Base-by-base conservation (phyloP, 2,329 filamentous ascomycete species). In the Rhinocladiella similis region DNA sequence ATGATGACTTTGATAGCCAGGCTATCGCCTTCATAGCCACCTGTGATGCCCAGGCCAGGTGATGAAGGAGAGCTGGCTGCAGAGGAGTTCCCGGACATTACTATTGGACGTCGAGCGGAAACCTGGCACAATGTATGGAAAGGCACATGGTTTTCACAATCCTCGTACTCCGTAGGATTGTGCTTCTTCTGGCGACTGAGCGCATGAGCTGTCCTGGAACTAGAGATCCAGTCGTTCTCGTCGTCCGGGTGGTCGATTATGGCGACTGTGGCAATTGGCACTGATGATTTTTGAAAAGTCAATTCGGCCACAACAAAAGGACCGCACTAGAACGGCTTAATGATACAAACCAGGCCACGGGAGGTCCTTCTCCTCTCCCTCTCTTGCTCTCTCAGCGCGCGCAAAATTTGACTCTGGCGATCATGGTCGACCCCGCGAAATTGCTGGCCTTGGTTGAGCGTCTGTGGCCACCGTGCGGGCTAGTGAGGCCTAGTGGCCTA, bases 1-100 rank as follows among this genome's bases (percentile, higher is more conserved):
- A 80, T 77, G 52, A 72, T 67, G 58, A 77, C 74, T 53, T 74
- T 67, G 56, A 74, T 65, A 12, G 67, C 70, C 50, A 74, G 62
- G 48, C 69, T 68, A 19, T 66, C 53, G 47, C 69, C 70, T 14
- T 58, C 56, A 45, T 61, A 61, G 22, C 59, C 59, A 5, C 59
- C 59, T 18, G 56, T 59, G 12, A 61, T 61, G 1, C 59, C 59
- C 19, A 46, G 42, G 12, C 56, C 59, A 13, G 59, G 43, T 9
- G 59, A 61, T 7, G 46, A 47, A 4, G 50, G 50, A 16, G 56
- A 56, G 47, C 52, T 54, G 25, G 59, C 53, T 5, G 59, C 58
- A 7, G 56, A 51, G 7, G 47, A 47, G 19, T 53, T 33, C 33
- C 55, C 58, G 33, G 53, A 42, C 57, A 59, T 56, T 46, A 20